A percentile compares a stretch with the other conserved stretches of the same genome.
Conservation (phyloP, 257 asterid species). For the Przewalskia tangutica region DNA sequence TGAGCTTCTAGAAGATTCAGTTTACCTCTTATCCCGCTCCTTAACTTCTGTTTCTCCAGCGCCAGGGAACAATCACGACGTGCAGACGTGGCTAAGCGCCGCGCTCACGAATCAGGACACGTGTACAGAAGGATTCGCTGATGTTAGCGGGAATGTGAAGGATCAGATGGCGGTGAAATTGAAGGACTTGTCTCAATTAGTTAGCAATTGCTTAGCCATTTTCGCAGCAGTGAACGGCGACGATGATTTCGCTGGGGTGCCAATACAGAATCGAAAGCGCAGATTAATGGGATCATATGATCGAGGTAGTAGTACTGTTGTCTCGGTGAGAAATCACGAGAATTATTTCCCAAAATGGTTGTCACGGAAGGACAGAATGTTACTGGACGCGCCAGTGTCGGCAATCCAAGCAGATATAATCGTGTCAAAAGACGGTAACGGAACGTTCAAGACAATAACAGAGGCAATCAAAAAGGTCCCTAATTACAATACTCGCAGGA, state of each 20-base stretch:
- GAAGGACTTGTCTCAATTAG: constrained; percentile 73
- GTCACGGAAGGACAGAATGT: constrained; percentile 43
- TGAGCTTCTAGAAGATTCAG: constrained; percentile 81
- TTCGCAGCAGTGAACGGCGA: constrained; percentile 46
- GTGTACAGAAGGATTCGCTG: constrained; percentile 66
- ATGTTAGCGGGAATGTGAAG: constrained; percentile 49
- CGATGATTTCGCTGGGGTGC: constrained; percentile 68
- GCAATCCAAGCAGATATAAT: constrained; percentile 49
- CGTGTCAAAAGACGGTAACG: constrained; percentile 75
- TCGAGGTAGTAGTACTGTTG: neutral
- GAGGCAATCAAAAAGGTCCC: constrained; percentile 95
- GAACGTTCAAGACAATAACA: constrained; percentile 63
- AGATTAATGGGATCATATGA: constrained; percentile 18
- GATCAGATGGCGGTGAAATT: constrained; percentile 36
- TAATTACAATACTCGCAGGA: constrained; percentile 43
- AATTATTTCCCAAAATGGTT: constrained; percentile 64
- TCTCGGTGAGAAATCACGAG: neutral
- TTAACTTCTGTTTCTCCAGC: constrained; percentile 36
- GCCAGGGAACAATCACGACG: constrained; percentile 36
- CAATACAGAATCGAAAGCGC: constrained; percentile 67
- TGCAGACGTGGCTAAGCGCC: constrained; percentile 92
- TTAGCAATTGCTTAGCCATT: constrained; percentile 84
- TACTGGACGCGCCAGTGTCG: constrained; percentile 43
- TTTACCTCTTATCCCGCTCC: constrained; percentile 54
- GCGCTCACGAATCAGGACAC: constrained; percentile 92